Percentiles rank a stretch among this genome's conserved stretches.
phyloP scores from a whole-genome alignment of 2,329 filamentous ascomycete genomes.

The Verticillium nonalfalfae region DNA sequence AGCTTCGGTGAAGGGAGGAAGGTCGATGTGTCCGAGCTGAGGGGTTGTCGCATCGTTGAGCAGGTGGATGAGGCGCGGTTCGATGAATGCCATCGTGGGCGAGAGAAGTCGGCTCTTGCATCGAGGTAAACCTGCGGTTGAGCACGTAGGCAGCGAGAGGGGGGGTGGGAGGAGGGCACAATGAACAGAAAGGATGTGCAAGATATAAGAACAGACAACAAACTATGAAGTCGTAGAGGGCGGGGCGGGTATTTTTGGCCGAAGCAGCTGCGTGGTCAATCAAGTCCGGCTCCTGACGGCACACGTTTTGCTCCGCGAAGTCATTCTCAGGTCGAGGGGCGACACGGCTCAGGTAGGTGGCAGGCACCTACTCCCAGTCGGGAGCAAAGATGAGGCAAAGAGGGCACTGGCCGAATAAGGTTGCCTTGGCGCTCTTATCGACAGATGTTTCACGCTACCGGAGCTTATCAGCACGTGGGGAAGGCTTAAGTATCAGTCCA shows the following conservation, averaged over 20 bases:
- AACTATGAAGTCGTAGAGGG: neutral
- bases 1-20: conserved; percentile 43
- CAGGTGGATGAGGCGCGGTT: conserved; percentile 60
- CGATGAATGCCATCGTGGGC: conserved; percentile 57
- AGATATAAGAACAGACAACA: conserved; percentile 11
- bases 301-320: neutral
- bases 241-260: neutral
- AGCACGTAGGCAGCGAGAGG: conserved; percentile 9
- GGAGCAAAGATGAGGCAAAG: neutral
- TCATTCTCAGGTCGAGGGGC: neutral
- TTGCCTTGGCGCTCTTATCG: neutral
- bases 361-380: neutral
- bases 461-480: neutral
- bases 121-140: neutral
- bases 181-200: conserved; percentile 3
- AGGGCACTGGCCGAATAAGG: neutral
- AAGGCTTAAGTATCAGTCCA: neutral
- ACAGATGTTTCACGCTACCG: neutral
- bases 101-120: conserved; percentile 8
- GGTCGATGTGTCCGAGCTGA: conserved; percentile 41
- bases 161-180: conserved; percentile 4
- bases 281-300: neutral
- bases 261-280: neutral
- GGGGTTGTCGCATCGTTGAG: conserved; percentile 51
- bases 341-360: neutral